These are phyloP conservation scores for Boletus tomentosulus DNA, from an alignment of 768 basidiomycete species.

Conservation along the genomic window DNA sequence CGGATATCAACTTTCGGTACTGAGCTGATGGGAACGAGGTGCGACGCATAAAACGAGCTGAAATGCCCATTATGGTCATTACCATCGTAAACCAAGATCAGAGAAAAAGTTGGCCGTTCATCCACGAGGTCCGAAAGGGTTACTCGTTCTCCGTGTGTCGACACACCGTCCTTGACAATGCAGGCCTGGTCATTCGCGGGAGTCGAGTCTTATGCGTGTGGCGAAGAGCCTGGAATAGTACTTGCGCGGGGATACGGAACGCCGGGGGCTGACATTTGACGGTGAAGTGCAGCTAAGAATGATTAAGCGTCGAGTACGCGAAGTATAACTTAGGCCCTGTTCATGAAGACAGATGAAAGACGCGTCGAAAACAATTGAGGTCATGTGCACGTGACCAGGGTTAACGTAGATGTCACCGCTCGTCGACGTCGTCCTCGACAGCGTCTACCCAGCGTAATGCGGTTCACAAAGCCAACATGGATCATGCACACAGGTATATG, in stretches of 20 bases:
- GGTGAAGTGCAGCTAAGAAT: too few species aligned
- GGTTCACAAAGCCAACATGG: conserved; percentile 88
- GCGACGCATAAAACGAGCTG: conserved; percentile 48
- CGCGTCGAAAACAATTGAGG: too few species aligned
- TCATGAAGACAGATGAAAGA: too few species aligned
- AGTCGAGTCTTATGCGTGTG: neutral
- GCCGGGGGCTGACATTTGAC: neutral
- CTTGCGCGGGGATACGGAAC: neutral
- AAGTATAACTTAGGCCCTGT: too few species aligned
- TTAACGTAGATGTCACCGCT: neutral
- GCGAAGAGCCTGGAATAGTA: neutral
- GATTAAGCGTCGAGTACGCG: too few species aligned
- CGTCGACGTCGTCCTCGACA: neutral
- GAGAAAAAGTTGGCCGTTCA: conserved; percentile 50
- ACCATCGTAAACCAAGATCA: conserved; percentile 27
- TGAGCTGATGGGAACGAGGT: neutral
- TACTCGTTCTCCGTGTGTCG: neutral
- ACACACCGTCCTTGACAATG: neutral
- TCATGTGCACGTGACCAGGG: neutral
- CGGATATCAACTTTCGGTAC: conserved; percentile 63
- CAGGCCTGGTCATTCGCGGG: neutral
- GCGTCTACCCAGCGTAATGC: conserved; percentile 43
- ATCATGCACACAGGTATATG: conserved; percentile 66
- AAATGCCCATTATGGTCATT: conserved; percentile 40
- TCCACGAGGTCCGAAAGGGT: conserved; percentile 6